Evolutionary conservation across 768 basidiomycete genomes (phyloP).

Genomic region (Suillus alpinus): DNA sequence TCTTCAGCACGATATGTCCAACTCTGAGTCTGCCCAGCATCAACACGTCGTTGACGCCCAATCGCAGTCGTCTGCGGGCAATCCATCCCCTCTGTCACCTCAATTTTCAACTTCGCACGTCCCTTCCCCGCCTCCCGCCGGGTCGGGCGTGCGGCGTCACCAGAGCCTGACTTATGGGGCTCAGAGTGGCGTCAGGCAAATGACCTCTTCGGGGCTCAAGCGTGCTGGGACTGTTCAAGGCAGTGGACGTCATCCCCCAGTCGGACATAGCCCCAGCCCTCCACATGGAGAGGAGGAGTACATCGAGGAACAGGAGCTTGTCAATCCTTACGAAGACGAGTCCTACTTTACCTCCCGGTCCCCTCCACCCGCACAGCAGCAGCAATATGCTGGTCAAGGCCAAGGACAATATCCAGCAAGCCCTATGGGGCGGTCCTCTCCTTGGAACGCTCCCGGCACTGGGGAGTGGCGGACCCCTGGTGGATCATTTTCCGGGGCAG

Average conservation of each 20-base stretch:
- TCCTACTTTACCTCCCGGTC: conserved; percentile 50
- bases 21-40: conserved; percentile 33
- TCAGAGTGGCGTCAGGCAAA: conserved; percentile 45
- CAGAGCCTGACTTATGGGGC: conserved; percentile 76
- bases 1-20: conserved; percentile 22
- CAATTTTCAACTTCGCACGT: conserved; percentile 51
- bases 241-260: conserved; percentile 38
- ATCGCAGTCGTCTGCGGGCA: conserved; percentile 34
- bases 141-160: conserved; percentile 72
- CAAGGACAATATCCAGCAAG: conserved; percentile 47
- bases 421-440: conserved; percentile 60
- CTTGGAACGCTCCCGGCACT: conserved; percentile 54
- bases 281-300: conserved; percentile 59
- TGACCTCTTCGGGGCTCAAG: conserved; percentile 54
- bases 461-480: conserved; percentile 58
- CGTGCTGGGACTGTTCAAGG: conserved; percentile 68
- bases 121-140: conserved; percentile 72
- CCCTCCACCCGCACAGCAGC: conserved; percentile 39
- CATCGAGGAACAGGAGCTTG: conserved; percentile 40
- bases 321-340: conserved; percentile 50
- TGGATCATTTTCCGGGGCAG: conserved; percentile 29
- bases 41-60: conserved; percentile 51
- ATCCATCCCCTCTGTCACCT: conserved; percentile 60
- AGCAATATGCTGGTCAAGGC: conserved; percentile 31
- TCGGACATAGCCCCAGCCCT: conserved; percentile 41